These are phyloP conservation scores for Botrytis pseudocinerea DNA, from an alignment of 2,329 filamentous ascomycete genomes.

Conservation along the genomic window DNA sequence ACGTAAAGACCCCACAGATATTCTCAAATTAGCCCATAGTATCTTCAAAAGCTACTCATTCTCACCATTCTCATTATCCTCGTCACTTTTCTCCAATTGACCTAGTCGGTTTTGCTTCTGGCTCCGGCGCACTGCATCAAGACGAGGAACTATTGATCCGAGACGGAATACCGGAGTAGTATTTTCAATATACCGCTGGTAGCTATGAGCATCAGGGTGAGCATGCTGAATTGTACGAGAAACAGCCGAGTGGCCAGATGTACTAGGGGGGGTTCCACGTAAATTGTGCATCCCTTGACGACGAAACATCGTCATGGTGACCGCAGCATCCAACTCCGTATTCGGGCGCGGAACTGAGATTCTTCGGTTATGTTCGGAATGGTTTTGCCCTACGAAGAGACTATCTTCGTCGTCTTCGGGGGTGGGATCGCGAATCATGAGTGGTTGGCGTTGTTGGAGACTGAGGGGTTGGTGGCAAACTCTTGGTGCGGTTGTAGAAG, in stretches of 20 bases:
- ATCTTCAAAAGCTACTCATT: background rate
- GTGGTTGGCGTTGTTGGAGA: background rate
- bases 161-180: background rate
- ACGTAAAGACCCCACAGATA: background rate
- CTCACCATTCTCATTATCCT: background rate
- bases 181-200: background rate
- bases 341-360: background rate
- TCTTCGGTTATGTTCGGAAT: too few species aligned
- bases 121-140: background rate
- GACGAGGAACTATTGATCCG: too few species aligned
- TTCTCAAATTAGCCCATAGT: background rate
- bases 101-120: background rate
- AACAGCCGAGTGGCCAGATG: rapidly evolving
- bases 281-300: background rate
- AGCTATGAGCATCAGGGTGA: background rate
- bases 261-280: too few species aligned
- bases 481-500: background rate
- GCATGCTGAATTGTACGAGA: background rate
- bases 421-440: background rate
- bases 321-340: background rate
- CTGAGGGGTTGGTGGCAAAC: background rate
- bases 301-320: constrained; percentile 10
- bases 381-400: background rate
- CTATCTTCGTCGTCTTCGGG: background rate
- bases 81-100: background rate